Evolutionary conservation across 192 early-diverging fungal genomes (phyloP).

Genomic region (Gonapodya prolifera): DNA sequence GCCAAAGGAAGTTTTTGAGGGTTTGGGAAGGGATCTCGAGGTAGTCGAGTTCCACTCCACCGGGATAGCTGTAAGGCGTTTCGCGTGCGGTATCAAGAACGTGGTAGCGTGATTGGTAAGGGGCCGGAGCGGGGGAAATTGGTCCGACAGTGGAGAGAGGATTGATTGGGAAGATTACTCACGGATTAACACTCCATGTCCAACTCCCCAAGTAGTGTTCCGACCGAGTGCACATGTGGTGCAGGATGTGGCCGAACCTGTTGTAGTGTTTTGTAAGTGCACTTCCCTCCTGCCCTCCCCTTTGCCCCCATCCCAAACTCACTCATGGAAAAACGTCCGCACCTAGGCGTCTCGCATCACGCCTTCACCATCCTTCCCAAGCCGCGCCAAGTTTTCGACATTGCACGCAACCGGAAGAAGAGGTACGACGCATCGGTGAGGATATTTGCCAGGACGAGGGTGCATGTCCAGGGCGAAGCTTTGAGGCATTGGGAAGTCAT

Average conservation of each 20-base stretch:
- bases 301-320: no score
- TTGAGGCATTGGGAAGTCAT: no score
- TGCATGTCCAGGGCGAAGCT: no score
- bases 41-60: constrained; percentile 11
- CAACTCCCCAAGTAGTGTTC: not conserved
- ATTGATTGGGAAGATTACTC: no score
- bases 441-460: not conserved
- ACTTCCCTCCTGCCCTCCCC: no score
- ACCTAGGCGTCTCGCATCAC: not conserved
- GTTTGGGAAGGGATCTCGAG: constrained; percentile 13
- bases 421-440: constrained; percentile 10
- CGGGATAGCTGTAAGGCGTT: constrained; percentile 10
- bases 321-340: constrained; percentile 12
- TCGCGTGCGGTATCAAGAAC: no score
- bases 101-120: no score
- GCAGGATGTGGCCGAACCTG: constrained; percentile 10
- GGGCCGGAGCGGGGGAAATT: no score
- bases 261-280: no score
- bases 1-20: constrained; percentile 10
- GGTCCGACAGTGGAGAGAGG: no score
- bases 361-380: no score
- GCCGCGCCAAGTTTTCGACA: no score
- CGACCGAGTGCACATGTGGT: not conserved
- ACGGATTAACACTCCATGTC: constrained; percentile 10
- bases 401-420: not conserved